A percentile compares a stretch with the other conserved stretches of the same genome.
phyloP scores from a whole-genome alignment of 2,329 filamentous ascomycete genomes.

The Stemphylium lycopersici region DNA sequence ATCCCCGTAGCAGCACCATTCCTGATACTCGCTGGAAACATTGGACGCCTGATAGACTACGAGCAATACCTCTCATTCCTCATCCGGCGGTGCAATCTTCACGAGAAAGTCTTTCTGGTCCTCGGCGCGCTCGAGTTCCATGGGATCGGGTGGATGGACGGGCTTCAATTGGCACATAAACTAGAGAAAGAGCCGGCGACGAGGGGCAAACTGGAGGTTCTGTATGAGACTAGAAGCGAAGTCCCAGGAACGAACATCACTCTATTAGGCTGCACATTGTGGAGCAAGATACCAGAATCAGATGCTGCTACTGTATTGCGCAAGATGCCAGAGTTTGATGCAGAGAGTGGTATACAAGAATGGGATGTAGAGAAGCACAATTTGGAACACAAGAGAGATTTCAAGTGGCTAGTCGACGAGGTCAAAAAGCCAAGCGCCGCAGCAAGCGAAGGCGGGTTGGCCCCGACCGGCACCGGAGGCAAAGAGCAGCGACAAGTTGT shows the following conservation, averaged over 20 bases:
- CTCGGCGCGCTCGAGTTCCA: conserved; percentile 39
- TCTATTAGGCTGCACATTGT: conserved; percentile 64
- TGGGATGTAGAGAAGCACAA: conserved; percentile 62
- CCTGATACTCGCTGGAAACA: conserved; percentile 40
- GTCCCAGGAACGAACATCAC: conserved; percentile 52
- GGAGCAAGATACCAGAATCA: conserved; percentile 57
- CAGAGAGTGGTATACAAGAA: conserved; percentile 50
- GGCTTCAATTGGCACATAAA: conserved; percentile 32
- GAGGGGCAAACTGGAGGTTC: conserved; percentile 50
- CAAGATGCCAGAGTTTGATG: conserved; percentile 61
- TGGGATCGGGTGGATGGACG: conserved; percentile 31
- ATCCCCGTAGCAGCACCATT: conserved; percentile 36
- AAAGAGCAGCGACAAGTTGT: conserved; percentile 47
- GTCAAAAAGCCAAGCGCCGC: conserved; percentile 30
- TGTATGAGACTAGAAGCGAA: conserved; percentile 54
- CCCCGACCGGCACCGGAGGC: neutral
- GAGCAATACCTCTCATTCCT: conserved; percentile 41
- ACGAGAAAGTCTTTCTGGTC: conserved; percentile 39
- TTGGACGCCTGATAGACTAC: conserved; percentile 41
- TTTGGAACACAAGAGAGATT: conserved; percentile 54
- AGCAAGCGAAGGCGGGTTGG: conserved; percentile 10
- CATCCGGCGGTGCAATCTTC: conserved; percentile 35
- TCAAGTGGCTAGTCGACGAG: conserved; percentile 57
- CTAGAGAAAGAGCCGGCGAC: conserved; percentile 36
- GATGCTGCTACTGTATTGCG: conserved; percentile 49